Conservation (phyloP, 2,329 filamentous ascomycete genomes). For the Trichoderma endophyticum region DNA sequence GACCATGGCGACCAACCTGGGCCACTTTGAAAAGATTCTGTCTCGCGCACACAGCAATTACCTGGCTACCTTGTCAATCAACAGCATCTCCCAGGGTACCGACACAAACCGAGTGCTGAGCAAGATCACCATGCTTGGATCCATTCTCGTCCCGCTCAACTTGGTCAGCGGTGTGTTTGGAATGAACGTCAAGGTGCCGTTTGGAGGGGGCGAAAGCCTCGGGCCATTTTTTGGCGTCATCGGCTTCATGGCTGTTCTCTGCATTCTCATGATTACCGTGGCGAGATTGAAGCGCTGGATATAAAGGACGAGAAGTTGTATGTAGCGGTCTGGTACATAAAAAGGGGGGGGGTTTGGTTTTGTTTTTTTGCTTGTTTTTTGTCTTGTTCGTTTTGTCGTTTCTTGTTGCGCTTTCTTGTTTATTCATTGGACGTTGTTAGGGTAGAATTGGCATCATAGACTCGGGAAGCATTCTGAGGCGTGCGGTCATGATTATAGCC, state of each 20-base stretch:
- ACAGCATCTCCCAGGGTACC: slow-evolving; percentile 85
- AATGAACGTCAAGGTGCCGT: slow-evolving; percentile 81
- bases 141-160: slow-evolving; percentile 94
- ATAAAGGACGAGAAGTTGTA: slow-evolving; percentile 26
- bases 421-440: not conserved
- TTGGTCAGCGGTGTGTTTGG: slow-evolving; percentile 83
- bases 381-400: not conserved
- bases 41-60: slow-evolving; percentile 94
- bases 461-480: slow-evolving; percentile 15
- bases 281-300: slow-evolving; percentile 49
- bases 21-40: slow-evolving; percentile 97
- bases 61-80: slow-evolving; percentile 87
- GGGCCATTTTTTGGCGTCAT: slow-evolving; percentile 52
- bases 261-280: slow-evolving; percentile 42
- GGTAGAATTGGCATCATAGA: slow-evolving; percentile 14
- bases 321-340: slow-evolving; percentile 1
- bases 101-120: slow-evolving; percentile 84
- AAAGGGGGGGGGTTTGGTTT: not conserved
- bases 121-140: slow-evolving; percentile 92
- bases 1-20: slow-evolving; percentile 96
- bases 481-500: slow-evolving; percentile 9
- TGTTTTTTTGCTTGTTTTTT: not conserved
- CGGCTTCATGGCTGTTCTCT: slow-evolving; percentile 52
- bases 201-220: slow-evolving; percentile 50
- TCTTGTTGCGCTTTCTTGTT: not conserved